Evolutionary conservation across 257 asterid genomes (phyloP).

Genomic region (Solanum habrochaites): DNA sequence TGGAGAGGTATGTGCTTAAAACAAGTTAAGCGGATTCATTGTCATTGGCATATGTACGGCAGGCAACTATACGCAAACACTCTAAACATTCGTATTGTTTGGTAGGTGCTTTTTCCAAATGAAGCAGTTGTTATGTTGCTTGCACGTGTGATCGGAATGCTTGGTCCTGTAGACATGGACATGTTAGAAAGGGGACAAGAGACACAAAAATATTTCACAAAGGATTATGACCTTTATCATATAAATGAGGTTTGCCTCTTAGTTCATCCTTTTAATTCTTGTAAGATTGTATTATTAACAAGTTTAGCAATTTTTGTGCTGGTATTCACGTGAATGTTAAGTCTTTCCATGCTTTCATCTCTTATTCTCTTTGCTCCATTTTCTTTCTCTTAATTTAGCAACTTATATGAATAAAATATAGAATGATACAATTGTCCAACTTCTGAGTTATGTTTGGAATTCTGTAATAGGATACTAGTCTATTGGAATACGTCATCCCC

Average conservation of each 20-base stretch:
- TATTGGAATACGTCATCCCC: conserved; percentile 57
- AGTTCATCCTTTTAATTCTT: neutral
- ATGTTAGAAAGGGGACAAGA: conserved; percentile 69
- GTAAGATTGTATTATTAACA: neutral
- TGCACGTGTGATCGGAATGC: conserved; percentile 56
- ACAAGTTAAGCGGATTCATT: too few species aligned
- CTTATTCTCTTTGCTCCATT: neutral
- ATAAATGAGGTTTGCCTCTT: conserved; percentile 52
- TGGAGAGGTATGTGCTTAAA: conserved; percentile 54
- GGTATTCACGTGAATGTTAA: neutral
- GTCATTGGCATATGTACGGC: too few species aligned
- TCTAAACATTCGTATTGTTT: neutral
- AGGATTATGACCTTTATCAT: conserved; percentile 58
- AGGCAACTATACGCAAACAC: neutral
- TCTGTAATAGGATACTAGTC: conserved; percentile 41
- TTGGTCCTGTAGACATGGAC: conserved; percentile 63
- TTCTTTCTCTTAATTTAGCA: neutral
- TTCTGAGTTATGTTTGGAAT: neutral
- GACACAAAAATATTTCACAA: conserved; percentile 70
- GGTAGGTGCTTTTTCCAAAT: conserved; percentile 88
- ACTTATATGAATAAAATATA: too few species aligned
- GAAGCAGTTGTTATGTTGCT: conserved; percentile 62
- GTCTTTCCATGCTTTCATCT: neutral
- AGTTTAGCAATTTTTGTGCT: neutral
- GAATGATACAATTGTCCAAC: neutral